Evolutionary conservation across 2,329 filamentous ascomycete species (phyloP), one percentile per base, ranked within the genome.

Genomic region (Pseudogymnoascus pannorum): DNA sequence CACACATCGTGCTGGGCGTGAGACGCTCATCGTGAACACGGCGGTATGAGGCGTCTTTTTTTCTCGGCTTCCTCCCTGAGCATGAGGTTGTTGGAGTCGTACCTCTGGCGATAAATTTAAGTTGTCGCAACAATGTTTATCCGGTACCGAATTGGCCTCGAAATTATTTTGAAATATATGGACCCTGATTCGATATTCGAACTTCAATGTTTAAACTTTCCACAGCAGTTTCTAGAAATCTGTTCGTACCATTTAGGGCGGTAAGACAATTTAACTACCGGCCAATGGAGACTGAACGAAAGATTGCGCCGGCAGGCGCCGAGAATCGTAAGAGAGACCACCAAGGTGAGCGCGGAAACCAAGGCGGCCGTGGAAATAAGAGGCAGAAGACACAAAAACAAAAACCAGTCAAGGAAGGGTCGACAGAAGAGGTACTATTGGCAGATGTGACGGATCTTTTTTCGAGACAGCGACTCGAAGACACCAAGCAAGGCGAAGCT

Each of bases 341-440:
- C 59, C 40, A 36, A 57, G 44, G 44, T 33, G 40, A 16, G 24
- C 57, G 57, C 18, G 33, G 36, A 4, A 54, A 54, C 48, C 69
- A 71, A 63, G 69, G 67, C n/a, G 70, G 70, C 40, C 63, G 69
- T 60, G 68, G 68, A 20, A 58, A 65, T 7, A 83, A 82, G 72
- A 78, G 78, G 38, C 72, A 73, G 38, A 85, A 83, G 78, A 79
- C 80, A 61, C 81, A 84, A 69, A 79, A 79, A 64, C 81, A 82
- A 66, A 86, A 76, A 65, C 66, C 73, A 1, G 65, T 81, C 64
- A 82, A 81, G 42, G 82, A 82, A 64, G 86, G 84, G 7, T 84
- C 85, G 0, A 77, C 78, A 18, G 87, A 91, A 63, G 85, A 91
- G 69, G 84, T 91, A 54, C 76, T 91, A 51, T 76, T 81, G 57